Base-by-base conservation (phyloP, 495 filamentous ascomycete genomes). In the Penicillium fimorum region DNA sequence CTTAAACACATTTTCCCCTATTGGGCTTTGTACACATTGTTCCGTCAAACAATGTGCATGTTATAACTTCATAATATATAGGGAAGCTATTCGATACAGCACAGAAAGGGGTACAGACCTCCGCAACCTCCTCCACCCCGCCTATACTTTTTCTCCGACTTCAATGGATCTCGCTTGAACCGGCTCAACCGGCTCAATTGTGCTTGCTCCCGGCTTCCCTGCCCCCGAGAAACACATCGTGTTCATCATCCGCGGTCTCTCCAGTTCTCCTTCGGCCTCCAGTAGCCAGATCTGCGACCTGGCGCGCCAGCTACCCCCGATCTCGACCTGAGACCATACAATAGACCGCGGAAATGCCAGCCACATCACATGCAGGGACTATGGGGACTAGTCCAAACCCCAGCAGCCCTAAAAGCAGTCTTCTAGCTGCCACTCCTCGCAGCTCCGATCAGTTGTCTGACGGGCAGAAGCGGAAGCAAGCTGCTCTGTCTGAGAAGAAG, bases 21-120 rank as follows among this genome's bases (percentile, higher is more conserved):
- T 27, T 37, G 13, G 12, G 47, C 30, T 53, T 29, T 46, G 52
- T 32, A 37, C 45, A 44, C 27, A 15, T 8, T 20, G 10, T 38
- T 58, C 22, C 25, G 25, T 60, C 53, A 57, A 52, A 55, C 45
- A 33, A 75, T 73, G 70, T 59, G 35, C 55, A 53, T 54, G 45
- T 38, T 62, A 42, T 75, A 60, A 63, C 56, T 42, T 17, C 33
- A 45, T 59, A 15, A 44, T 59, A 42, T 29, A 24, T 47, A 59
- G 62, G 65, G 65, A 69, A 67, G 60, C 66, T 59, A 61, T 62
- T 59, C 61, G 20, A 56, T 54, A 55, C 50, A 68, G 65, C 63
- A 63, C 65, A 66, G 56, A 66, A 61, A 68, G 63, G 65, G 65
- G 58, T 46, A 37, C 48, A 47, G 48, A 30, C 56, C 40, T 29